Evolutionary conservation across 1,284 basidiomycete species (phyloP).

Genomic region (Malassezia caprae): DNA sequence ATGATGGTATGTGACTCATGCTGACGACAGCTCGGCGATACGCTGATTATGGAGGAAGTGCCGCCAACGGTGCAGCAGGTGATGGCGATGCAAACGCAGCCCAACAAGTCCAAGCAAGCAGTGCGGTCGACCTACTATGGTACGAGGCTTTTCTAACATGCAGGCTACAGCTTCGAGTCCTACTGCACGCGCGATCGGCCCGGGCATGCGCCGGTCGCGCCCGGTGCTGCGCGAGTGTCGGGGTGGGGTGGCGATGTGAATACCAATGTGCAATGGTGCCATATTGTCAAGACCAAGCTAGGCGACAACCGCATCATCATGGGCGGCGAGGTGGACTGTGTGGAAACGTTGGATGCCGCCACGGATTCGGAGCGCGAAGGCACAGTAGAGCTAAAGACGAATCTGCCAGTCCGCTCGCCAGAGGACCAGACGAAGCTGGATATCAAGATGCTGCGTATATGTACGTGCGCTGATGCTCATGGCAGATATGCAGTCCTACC

Average conservation of each 20-base stretch:
- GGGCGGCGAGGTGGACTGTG: conserved; percentile 91
- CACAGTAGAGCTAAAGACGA: conserved; percentile 88
- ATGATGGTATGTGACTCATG: conserved; percentile 21
- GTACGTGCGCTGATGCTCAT: background rate
- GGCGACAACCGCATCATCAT: conserved; percentile 70
- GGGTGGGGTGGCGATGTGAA: conserved; percentile 75
- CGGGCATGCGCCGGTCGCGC: background rate
- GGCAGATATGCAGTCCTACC: conserved; percentile 67
- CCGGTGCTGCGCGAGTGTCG: background rate
- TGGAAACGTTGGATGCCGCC: conserved; percentile 43
- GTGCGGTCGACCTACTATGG: conserved; percentile 15
- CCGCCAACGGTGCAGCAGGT: conserved; percentile 1
- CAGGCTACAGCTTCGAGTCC: conserved; percentile 69
- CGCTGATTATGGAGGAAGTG: conserved; percentile 72
- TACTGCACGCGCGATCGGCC: conserved; percentile 59
- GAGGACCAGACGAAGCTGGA: conserved; percentile 75
- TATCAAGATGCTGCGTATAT: conserved; percentile 57
- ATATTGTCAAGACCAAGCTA: conserved; percentile 77
- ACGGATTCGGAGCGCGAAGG: conserved; percentile 13
- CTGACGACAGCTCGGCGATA: conserved; percentile 50
- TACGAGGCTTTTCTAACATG: conserved; percentile 13
- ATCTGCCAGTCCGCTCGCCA: conserved; percentile 58
- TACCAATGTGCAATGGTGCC: conserved; percentile 93
- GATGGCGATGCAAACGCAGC: background rate
- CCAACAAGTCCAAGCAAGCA: background rate